Conservation (phyloP, 768 basidiomycete genomes). For the Suillus placidus region DNA sequence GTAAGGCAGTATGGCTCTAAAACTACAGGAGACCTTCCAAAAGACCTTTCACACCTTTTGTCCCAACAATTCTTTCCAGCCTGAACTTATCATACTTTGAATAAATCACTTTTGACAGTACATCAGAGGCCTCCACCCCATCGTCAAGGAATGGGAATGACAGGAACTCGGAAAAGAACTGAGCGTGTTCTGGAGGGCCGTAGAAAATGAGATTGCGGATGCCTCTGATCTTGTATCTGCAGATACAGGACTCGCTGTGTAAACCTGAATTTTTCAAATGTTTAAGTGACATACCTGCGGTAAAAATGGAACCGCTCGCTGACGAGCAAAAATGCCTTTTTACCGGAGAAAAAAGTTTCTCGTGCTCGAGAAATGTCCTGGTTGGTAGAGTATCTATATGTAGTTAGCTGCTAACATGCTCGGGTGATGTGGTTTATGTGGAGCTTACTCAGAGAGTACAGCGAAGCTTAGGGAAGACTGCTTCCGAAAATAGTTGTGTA, state of each 20-base stretch:
- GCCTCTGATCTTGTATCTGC: constrained; percentile 89
- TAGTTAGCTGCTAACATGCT: not conserved
- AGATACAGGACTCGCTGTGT: constrained; percentile 4
- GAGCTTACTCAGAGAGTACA: constrained; percentile 84
- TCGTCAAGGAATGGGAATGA: constrained; percentile 90
- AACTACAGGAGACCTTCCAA: constrained; percentile 5
- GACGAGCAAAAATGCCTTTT: constrained; percentile 83
- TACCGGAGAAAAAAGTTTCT: constrained; percentile 88
- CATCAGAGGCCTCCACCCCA: constrained; percentile 83
- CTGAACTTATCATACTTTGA: constrained; percentile 89
- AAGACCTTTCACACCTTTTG: constrained; percentile 23
- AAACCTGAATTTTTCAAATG: not conserved
- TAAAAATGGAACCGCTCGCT: constrained; percentile 99
- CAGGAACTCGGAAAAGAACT: constrained; percentile 90
- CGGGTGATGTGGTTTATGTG: not conserved
- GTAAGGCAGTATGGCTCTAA: not conserved
- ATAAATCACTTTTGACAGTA: constrained; percentile 81
- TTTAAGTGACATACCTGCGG: constrained; percentile 56
- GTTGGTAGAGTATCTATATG: constrained; percentile 81
- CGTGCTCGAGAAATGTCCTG: constrained; percentile 94
- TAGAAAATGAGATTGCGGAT: constrained; percentile 95
- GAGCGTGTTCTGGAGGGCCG: constrained; percentile 85
- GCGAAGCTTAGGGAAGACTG: constrained; percentile 69
- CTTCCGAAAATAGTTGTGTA: constrained; percentile 86
- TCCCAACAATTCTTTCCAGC: constrained; percentile 72